Conservation (phyloP, 2,329 filamentous ascomycete species). For the Colletotrichum sp. region DNA sequence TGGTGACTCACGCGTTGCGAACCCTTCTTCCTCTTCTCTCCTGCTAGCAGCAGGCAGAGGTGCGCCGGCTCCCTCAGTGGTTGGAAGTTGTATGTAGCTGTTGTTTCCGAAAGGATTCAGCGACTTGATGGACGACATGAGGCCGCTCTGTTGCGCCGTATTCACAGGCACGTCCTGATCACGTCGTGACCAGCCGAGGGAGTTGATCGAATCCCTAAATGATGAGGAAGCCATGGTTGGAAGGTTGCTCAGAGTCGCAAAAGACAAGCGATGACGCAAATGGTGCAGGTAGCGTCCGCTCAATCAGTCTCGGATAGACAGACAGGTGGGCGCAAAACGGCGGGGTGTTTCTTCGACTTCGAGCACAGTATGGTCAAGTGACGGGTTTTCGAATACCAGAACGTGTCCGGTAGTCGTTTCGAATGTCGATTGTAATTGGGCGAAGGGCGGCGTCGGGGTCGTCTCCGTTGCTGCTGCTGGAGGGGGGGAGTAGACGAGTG, state of each 20-base stretch:
- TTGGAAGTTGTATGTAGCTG: slow-evolving; percentile 91
- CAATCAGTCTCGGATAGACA: background rate
- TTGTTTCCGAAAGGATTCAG: slow-evolving; percentile 86
- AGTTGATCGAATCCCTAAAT: slow-evolving; percentile 94
- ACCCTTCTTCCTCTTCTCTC: slow-evolving; percentile 93
- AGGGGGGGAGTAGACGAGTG: background rate
- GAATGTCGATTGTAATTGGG: background rate
- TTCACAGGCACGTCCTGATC: slow-evolving; percentile 78
- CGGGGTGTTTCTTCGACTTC: background rate
- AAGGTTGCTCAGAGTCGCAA: background rate
- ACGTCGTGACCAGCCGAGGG: slow-evolving; percentile 90
- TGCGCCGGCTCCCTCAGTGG: slow-evolving; percentile 80
- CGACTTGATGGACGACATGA: slow-evolving; percentile 82
- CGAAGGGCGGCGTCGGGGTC: background rate
- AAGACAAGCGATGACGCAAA: background rate
- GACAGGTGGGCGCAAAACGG: background rate
- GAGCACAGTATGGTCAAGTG: slow-evolving; percentile 3
- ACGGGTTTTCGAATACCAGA: background rate
- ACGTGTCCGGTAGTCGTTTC: background rate
- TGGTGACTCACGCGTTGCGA: slow-evolving; percentile 85
- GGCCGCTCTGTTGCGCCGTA: slow-evolving; percentile 72
- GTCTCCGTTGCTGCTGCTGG: background rate
- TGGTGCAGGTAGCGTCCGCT: background rate
- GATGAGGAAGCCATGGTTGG: slow-evolving; percentile 79
- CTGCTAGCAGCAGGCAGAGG: slow-evolving; percentile 84